A percentile compares a stretch with the other conserved stretches of the same genome.
Conservation (phyloP, 352 stramenopile genomes). For the Globisporangium barbulae region DNA sequence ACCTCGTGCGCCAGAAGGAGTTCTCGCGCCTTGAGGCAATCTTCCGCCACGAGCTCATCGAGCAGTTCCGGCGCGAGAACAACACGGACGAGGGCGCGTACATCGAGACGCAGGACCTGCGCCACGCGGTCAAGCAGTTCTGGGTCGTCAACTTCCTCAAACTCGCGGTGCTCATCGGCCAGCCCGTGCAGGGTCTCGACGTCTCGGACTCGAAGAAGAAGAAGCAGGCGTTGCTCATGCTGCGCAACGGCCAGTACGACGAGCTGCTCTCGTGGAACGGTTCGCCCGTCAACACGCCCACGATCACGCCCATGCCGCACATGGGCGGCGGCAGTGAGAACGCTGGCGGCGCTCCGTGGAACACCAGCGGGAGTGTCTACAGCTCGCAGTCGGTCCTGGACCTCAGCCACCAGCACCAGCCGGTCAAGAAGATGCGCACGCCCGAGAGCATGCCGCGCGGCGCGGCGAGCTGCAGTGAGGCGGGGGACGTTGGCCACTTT, state of each 20-base stretch:
- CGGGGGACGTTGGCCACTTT: slow-evolving; percentile 13
- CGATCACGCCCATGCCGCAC: slow-evolving; percentile 37
- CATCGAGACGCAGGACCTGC: slow-evolving; percentile 66
- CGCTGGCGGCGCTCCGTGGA: slow-evolving; percentile 23
- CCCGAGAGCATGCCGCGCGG: slow-evolving; percentile 26
- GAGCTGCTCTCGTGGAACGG: slow-evolving; percentile 66
- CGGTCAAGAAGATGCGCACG: slow-evolving; percentile 52
- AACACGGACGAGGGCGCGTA: slow-evolving; percentile 75
- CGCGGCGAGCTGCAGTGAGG: slow-evolving; percentile 9
- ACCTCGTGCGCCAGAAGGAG: slow-evolving; percentile 63
- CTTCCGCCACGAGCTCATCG: slow-evolving; percentile 79
- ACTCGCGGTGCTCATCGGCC: slow-evolving; percentile 71
- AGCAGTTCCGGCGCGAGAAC: slow-evolving; percentile 82
- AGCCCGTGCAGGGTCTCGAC: slow-evolving; percentile 70
- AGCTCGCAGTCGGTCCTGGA: slow-evolving; percentile 5
- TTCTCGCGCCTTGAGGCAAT: slow-evolving; percentile 68
- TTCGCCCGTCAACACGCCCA: slow-evolving; percentile 37
- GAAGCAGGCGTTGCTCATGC: slow-evolving; percentile 72
- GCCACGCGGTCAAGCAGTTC: slow-evolving; percentile 80
- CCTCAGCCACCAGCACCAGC: slow-evolving; percentile 25
- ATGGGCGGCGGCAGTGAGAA: slow-evolving; percentile 9
- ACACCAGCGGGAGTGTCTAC: slow-evolving; percentile 8
- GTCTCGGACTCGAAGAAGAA: slow-evolving; percentile 82
- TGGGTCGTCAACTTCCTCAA: slow-evolving; percentile 86
- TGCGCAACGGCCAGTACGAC: slow-evolving; percentile 75